Percentiles rank a stretch among this genome's conserved stretches.
phyloP scores from a whole-genome alignment of 2,329 filamentous ascomycete species.

The Diaporthe vexans region DNA sequence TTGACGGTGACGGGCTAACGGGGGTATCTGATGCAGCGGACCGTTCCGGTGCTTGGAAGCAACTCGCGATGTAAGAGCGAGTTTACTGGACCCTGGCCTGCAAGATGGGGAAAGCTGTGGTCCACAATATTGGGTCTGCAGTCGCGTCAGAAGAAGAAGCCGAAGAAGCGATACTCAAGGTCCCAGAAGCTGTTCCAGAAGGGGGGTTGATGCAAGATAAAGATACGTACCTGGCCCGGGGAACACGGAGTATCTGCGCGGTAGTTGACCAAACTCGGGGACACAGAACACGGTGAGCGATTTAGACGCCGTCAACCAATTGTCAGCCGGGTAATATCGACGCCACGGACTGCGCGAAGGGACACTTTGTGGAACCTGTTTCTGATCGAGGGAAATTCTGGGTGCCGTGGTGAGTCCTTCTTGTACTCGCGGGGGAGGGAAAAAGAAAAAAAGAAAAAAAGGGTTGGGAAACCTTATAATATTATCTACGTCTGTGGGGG shows the following conservation, averaged over 20 bases:
- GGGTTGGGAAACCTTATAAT: slow-evolving; percentile 35
- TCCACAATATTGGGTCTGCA: slow-evolving; percentile 30
- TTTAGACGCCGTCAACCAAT: slow-evolving; percentile 15
- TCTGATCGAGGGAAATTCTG: slow-evolving; percentile 9
- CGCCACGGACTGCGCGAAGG: slow-evolving; percentile 18
- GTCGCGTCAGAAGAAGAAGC: slow-evolving; percentile 32
- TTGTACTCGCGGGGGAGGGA: neutral
- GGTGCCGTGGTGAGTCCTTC: neutral
- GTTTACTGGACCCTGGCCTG: slow-evolving; percentile 14
- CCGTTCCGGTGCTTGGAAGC: slow-evolving; percentile 19
- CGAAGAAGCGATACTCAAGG: slow-evolving; percentile 25
- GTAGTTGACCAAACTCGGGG: slow-evolving; percentile 12
- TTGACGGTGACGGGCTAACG: neutral
- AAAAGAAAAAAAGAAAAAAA: neutral
- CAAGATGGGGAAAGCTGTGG: slow-evolving; percentile 30
- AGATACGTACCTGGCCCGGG: slow-evolving; percentile 21
- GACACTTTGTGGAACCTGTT: slow-evolving; percentile 10
- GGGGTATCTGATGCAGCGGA: slow-evolving; percentile 1
- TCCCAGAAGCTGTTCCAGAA: neutral
- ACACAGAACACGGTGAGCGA: slow-evolving; percentile 31
- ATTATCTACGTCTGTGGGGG: slow-evolving; percentile 6
- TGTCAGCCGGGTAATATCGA: slow-evolving; percentile 15
- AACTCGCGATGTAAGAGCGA: slow-evolving; percentile 18
- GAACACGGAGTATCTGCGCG: slow-evolving; percentile 25
- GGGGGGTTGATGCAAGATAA: slow-evolving; percentile 16